Conservation (phyloP, 192 early-diverging fungal genomes). For the Coemansia sp. region DNA sequence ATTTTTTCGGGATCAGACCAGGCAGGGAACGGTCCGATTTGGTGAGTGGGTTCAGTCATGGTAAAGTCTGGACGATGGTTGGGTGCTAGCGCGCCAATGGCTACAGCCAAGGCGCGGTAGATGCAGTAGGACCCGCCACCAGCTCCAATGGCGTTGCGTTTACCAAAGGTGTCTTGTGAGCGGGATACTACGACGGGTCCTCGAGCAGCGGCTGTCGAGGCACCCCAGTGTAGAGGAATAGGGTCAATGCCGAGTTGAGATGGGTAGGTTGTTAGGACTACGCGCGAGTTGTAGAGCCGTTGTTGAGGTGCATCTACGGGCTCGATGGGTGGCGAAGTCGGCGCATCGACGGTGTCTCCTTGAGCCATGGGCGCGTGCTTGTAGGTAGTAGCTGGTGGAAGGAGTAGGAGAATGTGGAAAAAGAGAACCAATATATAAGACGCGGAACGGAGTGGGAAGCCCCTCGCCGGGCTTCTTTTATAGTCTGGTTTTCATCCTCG, state of each 20-base stretch:
- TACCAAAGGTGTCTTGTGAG: constrained; percentile 70
- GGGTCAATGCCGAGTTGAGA: constrained; percentile 73
- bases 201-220: constrained; percentile 66
- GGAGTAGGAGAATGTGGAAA: not conserved
- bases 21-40: constrained; percentile 75
- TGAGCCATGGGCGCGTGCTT: constrained; percentile 4
- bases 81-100: constrained; percentile 83
- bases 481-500: not conserved
- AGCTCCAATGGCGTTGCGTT: constrained; percentile 94
- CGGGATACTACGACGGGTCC: constrained; percentile 89
- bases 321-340: constrained; percentile 4
- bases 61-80: constrained; percentile 85
- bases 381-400: not conserved
- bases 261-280: constrained; percentile 75
- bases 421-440: not conserved
- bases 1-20: constrained; percentile 89
- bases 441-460: constrained; percentile 1
- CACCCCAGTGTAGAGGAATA: constrained; percentile 78
- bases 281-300: constrained; percentile 60
- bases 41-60: constrained; percentile 84
- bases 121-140: constrained; percentile 91
- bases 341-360: not conserved
- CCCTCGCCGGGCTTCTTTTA: not conserved
- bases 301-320: constrained; percentile 12
- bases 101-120: constrained; percentile 90